These are phyloP conservation scores for Vitis rupestris DNA, from an alignment of 164 flowering plant species.

Conservation along the genomic window DNA sequence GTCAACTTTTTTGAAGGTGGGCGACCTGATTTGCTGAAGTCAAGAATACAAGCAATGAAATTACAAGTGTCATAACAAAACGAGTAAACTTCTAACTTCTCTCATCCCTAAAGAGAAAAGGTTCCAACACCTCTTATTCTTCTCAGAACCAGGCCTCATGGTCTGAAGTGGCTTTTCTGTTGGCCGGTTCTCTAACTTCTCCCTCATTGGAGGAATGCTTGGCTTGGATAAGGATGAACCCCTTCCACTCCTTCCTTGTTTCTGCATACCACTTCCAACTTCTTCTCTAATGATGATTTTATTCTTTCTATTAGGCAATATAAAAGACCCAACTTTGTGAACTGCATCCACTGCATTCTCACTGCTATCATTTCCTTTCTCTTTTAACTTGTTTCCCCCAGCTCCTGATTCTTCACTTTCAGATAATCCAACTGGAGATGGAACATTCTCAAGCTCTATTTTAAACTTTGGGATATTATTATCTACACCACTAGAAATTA, in stretches of 20 bases:
- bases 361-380: conserved; percentile 22
- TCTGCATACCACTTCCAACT: conserved; percentile 26
- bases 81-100: neutral
- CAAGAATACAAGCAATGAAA: neutral
- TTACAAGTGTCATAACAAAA: neutral
- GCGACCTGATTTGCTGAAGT: conserved; percentile 74
- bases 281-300: conserved; percentile 18
- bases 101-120: neutral
- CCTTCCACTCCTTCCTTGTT: conserved; percentile 32
- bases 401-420: conserved; percentile 40
- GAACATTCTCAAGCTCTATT: conserved; percentile 20
- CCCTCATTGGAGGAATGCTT: conserved; percentile 17
- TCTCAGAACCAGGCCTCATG: conserved; percentile 22
- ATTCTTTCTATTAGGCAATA: conserved; percentile 24
- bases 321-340: conserved; percentile 19
- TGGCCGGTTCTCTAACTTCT: conserved; percentile 24
- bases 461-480: conserved; percentile 11
- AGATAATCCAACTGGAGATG: conserved; percentile 24
- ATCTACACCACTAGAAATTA: conserved; percentile 9
- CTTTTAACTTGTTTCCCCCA: conserved; percentile 26
- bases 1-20: conserved; percentile 68
- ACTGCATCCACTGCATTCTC: conserved; percentile 17
- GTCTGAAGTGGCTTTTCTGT: conserved; percentile 21
- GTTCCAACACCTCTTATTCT: conserved; percentile 28
- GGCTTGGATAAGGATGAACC: conserved; percentile 17